Evolutionary conservation across 768 basidiomycete species (phyloP).

Genomic region (Cystofilobasidium bisporidii): DNA sequence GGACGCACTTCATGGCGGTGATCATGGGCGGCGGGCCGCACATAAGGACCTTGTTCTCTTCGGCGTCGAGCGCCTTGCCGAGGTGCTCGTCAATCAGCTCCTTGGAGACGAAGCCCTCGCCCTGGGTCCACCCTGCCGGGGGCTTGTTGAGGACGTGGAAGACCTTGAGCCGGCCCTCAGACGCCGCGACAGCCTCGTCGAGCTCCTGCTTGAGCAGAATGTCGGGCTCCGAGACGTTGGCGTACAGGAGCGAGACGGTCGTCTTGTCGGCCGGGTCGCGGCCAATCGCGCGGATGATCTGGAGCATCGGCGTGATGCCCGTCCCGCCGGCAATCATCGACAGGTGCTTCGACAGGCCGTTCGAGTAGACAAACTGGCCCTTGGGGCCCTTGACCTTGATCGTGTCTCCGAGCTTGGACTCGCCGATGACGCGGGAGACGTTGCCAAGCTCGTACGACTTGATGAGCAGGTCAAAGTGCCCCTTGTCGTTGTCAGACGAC

Average conservation of each 20-base stretch:
- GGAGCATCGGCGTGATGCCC: slow-evolving; percentile 95
- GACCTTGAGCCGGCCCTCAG: slow-evolving; percentile 21
- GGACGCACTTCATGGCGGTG: slow-evolving; percentile 61
- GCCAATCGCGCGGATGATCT: slow-evolving; percentile 52
- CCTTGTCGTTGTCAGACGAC: slow-evolving; percentile 80
- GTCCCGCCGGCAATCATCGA: slow-evolving; percentile 99
- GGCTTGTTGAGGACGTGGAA: slow-evolving; percentile 83
- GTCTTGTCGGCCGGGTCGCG: slow-evolving; percentile 81
- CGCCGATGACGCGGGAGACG: slow-evolving; percentile 73
- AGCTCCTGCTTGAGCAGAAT: slow-evolving; percentile 44
- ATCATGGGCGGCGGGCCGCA: slow-evolving; percentile 71
- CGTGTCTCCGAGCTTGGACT: slow-evolving; percentile 74
- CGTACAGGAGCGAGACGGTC: slow-evolving; percentile 79
- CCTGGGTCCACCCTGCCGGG: slow-evolving; percentile 73
- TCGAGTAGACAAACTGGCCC: slow-evolving; percentile 77
- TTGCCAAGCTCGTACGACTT: slow-evolving; percentile 99
- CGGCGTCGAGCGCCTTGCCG: slow-evolving; percentile 46
- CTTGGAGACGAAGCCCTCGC: slow-evolving; percentile 84
- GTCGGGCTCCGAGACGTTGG: slow-evolving; percentile 86
- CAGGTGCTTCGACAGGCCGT: slow-evolving; percentile 59
- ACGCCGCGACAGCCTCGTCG: slow-evolving; percentile 2
- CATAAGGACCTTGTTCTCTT: slow-evolving; percentile 73
- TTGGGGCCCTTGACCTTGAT: slow-evolving; percentile 91
- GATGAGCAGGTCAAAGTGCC: slow-evolving; percentile 91
- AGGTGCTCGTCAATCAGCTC: slow-evolving; percentile 78